Conservation (phyloP, 805 yeast species). For the Monosporozyma aerobia region DNA sequence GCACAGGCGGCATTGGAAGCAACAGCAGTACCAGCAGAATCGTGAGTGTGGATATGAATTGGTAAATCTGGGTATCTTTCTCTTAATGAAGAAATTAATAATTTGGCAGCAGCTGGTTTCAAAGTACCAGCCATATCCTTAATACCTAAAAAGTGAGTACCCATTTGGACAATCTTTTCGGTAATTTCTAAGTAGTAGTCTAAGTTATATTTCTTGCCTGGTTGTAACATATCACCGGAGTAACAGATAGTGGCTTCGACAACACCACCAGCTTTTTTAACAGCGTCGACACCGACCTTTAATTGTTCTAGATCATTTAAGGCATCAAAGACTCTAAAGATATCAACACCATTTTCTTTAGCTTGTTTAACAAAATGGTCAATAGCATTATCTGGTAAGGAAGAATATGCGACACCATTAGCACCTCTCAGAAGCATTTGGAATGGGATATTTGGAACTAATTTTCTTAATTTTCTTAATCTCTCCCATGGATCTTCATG, state of each 20-base stretch:
- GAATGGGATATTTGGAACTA: constrained; percentile 97
- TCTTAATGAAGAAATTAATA: constrained; percentile 74
- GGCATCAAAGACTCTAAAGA: constrained; percentile 96
- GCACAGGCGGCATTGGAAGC: constrained; percentile 95
- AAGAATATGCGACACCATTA: constrained; percentile 96
- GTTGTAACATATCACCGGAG: constrained; percentile 96
- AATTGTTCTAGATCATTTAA: constrained; percentile 93
- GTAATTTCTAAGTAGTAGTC: constrained; percentile 78
- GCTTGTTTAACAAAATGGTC: constrained; percentile 96
- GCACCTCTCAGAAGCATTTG: constrained; percentile 99
- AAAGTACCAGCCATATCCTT: constrained; percentile 99
- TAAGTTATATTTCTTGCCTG: constrained; percentile 92
- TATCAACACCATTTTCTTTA: constrained; percentile 91
- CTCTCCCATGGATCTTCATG: constrained; percentile 99
- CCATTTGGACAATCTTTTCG: constrained; percentile 79
- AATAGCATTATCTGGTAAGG: constrained; percentile 96
- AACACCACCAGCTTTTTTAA: constrained; percentile 96
- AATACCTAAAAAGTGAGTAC: constrained; percentile 94
- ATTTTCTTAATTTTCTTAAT: constrained; percentile 72
- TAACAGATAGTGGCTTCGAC: constrained; percentile 98
- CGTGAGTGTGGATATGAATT: constrained; percentile 98
- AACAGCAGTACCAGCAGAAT: constrained; percentile 99
- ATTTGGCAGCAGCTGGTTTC: constrained; percentile 86
- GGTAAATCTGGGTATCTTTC: constrained; percentile 86
- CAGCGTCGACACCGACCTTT: constrained; percentile 96